Percentiles rank a stretch among this genome's conserved stretches.
Conservation (phyloP, 2,329 filamentous ascomycete genomes). For the Fusarium xyrophilum region DNA sequence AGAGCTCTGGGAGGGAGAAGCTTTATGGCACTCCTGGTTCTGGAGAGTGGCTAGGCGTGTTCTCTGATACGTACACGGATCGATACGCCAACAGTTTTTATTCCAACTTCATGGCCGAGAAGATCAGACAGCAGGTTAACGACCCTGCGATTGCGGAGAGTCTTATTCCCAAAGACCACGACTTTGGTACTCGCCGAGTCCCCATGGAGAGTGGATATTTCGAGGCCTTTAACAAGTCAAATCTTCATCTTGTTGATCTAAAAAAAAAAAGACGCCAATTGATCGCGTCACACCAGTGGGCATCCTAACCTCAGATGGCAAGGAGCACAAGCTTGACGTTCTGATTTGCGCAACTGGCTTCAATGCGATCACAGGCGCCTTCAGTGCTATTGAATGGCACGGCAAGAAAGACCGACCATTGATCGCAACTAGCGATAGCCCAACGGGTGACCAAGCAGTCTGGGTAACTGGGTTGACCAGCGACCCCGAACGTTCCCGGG, state of each 20-base stretch:
- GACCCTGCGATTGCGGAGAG: slow-evolving; percentile 16
- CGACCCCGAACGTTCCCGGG: slow-evolving; percentile 15
- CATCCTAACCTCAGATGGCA: slow-evolving; percentile 11
- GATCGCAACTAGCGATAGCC: slow-evolving; percentile 14
- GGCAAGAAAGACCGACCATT: slow-evolving; percentile 8
- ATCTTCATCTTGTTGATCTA: slow-evolving; percentile 25
- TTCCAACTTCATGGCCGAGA: slow-evolving; percentile 23
- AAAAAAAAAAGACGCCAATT: slow-evolving; percentile 10
- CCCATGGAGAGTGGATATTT: slow-evolving; percentile 35
- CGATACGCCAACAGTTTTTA: slow-evolving; percentile 23
- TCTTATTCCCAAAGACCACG: slow-evolving; percentile 23
- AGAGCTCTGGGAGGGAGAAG: slow-evolving; percentile 27
- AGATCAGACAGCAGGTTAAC: slow-evolving; percentile 17
- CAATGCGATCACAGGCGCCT: slow-evolving; percentile 29
- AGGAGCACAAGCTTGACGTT: slow-evolving; percentile 20
- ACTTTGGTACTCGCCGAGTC: slow-evolving; percentile 19
- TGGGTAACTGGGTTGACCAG: slow-evolving; percentile 35
- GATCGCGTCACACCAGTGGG: neutral
- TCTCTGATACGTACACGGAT: slow-evolving; percentile 29
- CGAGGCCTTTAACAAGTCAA: slow-evolving; percentile 22
- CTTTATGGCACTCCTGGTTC: slow-evolving; percentile 20
- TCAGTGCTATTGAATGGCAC: slow-evolving; percentile 27
- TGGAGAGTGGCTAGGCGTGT: slow-evolving; percentile 27
- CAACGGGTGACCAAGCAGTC: slow-evolving; percentile 10
- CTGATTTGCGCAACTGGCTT: slow-evolving; percentile 32